Evolutionary conservation across 352 stramenopile genomes (phyloP).

Genomic region (Phytophthora ramorum): DNA sequence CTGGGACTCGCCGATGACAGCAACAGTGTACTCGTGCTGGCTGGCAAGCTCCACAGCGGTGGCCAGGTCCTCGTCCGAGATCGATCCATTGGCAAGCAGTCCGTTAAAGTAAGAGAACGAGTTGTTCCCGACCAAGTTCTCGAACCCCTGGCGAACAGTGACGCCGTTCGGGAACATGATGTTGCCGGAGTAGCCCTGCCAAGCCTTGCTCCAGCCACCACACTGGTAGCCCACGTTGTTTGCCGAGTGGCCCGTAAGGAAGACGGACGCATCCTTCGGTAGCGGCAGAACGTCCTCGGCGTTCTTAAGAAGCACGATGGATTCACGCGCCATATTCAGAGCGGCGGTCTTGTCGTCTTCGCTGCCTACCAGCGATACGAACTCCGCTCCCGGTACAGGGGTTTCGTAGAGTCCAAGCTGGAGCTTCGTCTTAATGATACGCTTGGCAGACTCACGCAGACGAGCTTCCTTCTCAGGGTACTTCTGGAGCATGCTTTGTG

Average conservation of each 20-base stretch:
- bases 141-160: slow-evolving; percentile 55
- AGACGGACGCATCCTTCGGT: slow-evolving; percentile 37
- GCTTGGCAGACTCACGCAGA: slow-evolving; percentile 56
- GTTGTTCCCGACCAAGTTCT: slow-evolving; percentile 33
- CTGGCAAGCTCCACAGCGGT: slow-evolving; percentile 54
- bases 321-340: slow-evolving; percentile 75
- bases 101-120: slow-evolving; percentile 63
- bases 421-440: slow-evolving; percentile 76
- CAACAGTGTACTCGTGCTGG: slow-evolving; percentile 61
- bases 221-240: slow-evolving; percentile 72
- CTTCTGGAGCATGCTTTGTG: slow-evolving; percentile 43
- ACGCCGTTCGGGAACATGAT: slow-evolving; percentile 57
- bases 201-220: slow-evolving; percentile 80
- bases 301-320: slow-evolving; percentile 85
- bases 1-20: slow-evolving; percentile 72
- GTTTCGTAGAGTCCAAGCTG: slow-evolving; percentile 71
- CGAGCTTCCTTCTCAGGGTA: slow-evolving; percentile 40
- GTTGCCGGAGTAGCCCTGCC: slow-evolving; percentile 80
- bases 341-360: slow-evolving; percentile 49
- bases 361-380: slow-evolving; percentile 47
- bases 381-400: slow-evolving; percentile 51
- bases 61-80: slow-evolving; percentile 49
- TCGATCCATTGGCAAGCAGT: slow-evolving; percentile 54
- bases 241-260: slow-evolving; percentile 65
- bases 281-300: slow-evolving; percentile 56